Evolutionary conservation across 2,329 filamentous ascomycete species (phyloP), one percentile per base, ranked within the genome.

Genomic region (Cercospora berteroae): DNA sequence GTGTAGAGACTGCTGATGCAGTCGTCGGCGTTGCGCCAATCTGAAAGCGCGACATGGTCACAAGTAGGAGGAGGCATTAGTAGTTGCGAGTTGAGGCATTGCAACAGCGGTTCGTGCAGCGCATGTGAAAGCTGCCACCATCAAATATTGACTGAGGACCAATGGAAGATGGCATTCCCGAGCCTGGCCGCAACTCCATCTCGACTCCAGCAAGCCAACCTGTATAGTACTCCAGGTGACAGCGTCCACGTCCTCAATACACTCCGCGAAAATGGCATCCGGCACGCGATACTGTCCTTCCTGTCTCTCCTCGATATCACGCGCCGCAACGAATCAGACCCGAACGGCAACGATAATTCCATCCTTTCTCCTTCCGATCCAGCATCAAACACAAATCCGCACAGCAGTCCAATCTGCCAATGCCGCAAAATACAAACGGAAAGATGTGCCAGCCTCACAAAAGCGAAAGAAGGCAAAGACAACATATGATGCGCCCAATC

Each of bases 401-500:
- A 77, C 74, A 71, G 79, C 80, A 64, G 71, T 76, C 12, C 78
- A 77, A 63, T 77, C 76, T 64, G 73, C 72, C 71, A 81, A 81
- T 70, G 77, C 78, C 23, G 73, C 75, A 55, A 81, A 80, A 70
- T 79, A 79, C 73, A 78, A 78, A 66, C 75, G 78, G 20, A 82
- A 81, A 76, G 82, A 83, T 70, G 75, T 75, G 66, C 70, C 72
- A 29, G 68, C 87, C 80, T 86, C 85, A 79, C 88, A 85, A 79
- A 83, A 85, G 74, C 80, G 84, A 62, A 86, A 87, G 76, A 92
- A 92, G 80, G 84, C 86, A 10, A 87, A 86, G 69, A 87, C 86
- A 70, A 86, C 88, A 33, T 93, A 88, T 77, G 85, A 88, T 71
- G 83, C 85, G 67, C 84, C 85, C 70, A 83, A 88, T 70, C 79